phyloP scores from a whole-genome alignment of 1,284 basidiomycete species.

The Microstroma glucosiphilum region DNA sequence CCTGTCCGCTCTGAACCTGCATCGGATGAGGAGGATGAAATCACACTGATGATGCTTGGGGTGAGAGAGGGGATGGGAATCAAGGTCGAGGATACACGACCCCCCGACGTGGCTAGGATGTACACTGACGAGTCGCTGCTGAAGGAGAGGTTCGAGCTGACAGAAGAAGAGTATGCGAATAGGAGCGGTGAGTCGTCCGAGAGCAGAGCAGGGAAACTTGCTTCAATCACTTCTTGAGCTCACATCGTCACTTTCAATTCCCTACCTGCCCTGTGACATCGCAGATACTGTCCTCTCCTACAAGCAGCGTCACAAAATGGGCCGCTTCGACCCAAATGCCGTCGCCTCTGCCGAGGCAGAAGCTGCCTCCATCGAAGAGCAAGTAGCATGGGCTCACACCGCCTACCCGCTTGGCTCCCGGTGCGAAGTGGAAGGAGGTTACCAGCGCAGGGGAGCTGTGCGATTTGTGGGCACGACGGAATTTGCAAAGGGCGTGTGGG shows the following conservation, averaged over 20 bases:
- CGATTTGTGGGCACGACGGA: conserved; percentile 73
- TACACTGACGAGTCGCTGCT: conserved; percentile 69
- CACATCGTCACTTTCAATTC: conserved; percentile 13
- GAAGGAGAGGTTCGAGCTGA: conserved; percentile 88
- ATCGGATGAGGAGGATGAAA: conserved; percentile 61
- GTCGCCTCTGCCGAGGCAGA: conserved; percentile 8
- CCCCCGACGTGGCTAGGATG: conserved; percentile 63
- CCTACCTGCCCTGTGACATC: conserved; percentile 5
- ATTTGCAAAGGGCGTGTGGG: conserved; percentile 68
- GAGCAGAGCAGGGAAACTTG: too few relatives aligned
- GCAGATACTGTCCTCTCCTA: conserved; percentile 83
- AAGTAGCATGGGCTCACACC: conserved; percentile 31
- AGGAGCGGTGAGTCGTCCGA: conserved; percentile 60
- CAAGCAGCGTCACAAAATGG: conserved; percentile 80
- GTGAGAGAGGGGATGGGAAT: conserved; percentile 65
- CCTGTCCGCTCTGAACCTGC: conserved; percentile 55
- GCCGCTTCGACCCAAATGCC: conserved; percentile 64
- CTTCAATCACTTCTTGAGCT: conserved; percentile 6
- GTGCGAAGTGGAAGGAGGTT: conserved; percentile 66
- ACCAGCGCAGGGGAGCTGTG: conserved; percentile 70
- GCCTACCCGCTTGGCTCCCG: conserved; percentile 63
- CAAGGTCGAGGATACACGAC: conserved; percentile 57
- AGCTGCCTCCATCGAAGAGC: neutral
- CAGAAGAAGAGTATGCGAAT: conserved; percentile 71
- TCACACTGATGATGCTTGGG: conserved; percentile 68